Percentiles rank a stretch among this genome's conserved stretches.
Conservation (phyloP, 1,139 yeast genomes). For the Scheffersomyces segobiensis region DNA sequence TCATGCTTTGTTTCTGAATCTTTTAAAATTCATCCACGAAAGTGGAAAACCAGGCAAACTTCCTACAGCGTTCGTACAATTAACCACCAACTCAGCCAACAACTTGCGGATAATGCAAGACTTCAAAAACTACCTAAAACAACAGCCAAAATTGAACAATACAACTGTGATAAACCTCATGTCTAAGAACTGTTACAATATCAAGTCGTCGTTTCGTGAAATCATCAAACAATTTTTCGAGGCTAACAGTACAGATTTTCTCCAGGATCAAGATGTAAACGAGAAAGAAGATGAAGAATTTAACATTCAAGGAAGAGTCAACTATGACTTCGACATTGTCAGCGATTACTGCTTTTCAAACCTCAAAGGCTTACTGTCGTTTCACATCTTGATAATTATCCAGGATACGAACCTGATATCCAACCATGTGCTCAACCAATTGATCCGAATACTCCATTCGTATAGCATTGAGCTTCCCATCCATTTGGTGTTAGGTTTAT, state of each 20-base stretch:
- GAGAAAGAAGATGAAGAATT: slow-evolving; percentile 11
- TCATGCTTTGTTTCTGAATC: slow-evolving; percentile 33
- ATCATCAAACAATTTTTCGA: slow-evolving; percentile 33
- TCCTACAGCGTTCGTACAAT: slow-evolving; percentile 46
- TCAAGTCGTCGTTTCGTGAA: slow-evolving; percentile 40
- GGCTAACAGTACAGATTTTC: slow-evolving; percentile 3
- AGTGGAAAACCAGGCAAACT: slow-evolving; percentile 20
- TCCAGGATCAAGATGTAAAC: slow-evolving; percentile 7
- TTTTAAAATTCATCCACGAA: slow-evolving; percentile 27
- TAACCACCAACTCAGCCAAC: slow-evolving; percentile 61
- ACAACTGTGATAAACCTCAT: slow-evolving; percentile 37
- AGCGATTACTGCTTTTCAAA: slow-evolving; percentile 41
- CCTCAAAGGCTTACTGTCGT: slow-evolving; percentile 7
- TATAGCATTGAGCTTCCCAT: slow-evolving; percentile 39
- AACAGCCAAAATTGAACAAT: slow-evolving; percentile 6
- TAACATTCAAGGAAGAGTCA: slow-evolving; percentile 28
- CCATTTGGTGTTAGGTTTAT: slow-evolving; percentile 53
- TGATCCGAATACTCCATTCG: slow-evolving; percentile 48
- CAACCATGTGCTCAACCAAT: slow-evolving; percentile 48
- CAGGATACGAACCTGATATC: slow-evolving; percentile 68
- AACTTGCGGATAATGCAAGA: slow-evolving; percentile 50
- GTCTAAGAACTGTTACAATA: slow-evolving; percentile 43
- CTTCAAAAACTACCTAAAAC: slow-evolving; percentile 28
- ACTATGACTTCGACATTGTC: slow-evolving; percentile 56
- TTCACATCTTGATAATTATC: slow-evolving; percentile 46